These are phyloP conservation scores for Salvia miltiorrhiza DNA, from an alignment of 257 asterid genomes.

Conservation along the genomic window DNA sequence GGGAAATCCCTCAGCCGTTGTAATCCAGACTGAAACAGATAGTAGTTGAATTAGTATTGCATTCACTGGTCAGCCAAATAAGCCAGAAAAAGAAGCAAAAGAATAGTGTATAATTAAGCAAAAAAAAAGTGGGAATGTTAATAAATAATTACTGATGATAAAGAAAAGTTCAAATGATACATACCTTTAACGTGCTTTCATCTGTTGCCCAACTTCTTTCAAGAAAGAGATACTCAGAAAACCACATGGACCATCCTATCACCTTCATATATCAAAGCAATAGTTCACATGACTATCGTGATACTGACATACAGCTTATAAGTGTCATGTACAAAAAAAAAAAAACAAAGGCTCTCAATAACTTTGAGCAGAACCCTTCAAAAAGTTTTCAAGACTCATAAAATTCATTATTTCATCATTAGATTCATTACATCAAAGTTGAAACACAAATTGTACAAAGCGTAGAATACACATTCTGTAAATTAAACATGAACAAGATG, in stretches of 20 bases:
- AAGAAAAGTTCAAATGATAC: conserved; percentile 9
- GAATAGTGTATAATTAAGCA: background rate
- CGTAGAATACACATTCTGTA: conserved; percentile 2
- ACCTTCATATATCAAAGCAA: conserved; percentile 52
- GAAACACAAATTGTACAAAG: background rate
- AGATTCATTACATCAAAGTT: background rate
- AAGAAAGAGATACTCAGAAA: conserved; percentile 88
- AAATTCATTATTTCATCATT: too few relatives aligned
- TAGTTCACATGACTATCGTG: background rate
- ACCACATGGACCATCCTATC: conserved; percentile 99
- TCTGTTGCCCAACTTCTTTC: conserved; percentile 98
- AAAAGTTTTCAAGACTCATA: conserved; percentile 9
- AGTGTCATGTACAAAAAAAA: background rate
- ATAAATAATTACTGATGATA: background rate
- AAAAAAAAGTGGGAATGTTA: background rate
- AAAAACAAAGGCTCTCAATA: background rate
- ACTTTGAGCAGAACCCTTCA: background rate
- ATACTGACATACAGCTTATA: background rate
- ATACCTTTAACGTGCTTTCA: conserved; percentile 82
- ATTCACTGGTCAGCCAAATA: conserved; percentile 11
- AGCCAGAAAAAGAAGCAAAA: background rate
- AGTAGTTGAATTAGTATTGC: conserved; percentile 14
- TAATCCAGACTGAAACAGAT: conserved; percentile 63
- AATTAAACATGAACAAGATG: background rate
- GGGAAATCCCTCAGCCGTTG: conserved; percentile 78